Base-by-base conservation (phyloP, 179 eudicot species). In the Vitellaria paradoxa region DNA sequence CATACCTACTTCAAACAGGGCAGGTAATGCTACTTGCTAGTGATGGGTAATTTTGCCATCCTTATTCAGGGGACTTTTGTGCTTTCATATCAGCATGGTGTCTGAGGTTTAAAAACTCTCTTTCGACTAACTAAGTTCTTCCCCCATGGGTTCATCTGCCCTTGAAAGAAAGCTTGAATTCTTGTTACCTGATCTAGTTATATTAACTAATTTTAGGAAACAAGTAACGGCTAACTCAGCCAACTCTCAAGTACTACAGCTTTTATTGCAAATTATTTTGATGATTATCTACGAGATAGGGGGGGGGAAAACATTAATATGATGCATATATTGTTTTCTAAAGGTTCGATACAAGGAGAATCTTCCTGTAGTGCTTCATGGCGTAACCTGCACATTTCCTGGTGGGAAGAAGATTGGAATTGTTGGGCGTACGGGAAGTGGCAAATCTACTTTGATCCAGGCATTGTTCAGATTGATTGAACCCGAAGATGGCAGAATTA, bases 391-490 rank as follows among this genome's bases (percentile, higher is more conserved):
- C 86, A 86, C 72, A 64, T 93, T 96, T 84, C 99, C 98, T 52
- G 99, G 99, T 76, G 99, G 98, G 69, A 89, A 85, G 82, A 96
- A 93, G 86, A 93, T 93, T 73, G 99, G 98, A 69, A 92, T 96
- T 76, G 99, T 96, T 79, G 99, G 99, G 49, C 97, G 99, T 30
- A 96, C 99, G 47, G 99, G 99, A 70, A 96, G 99, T 84, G 99
- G 99, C 8, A 96, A 96, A 86, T 93, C 99, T 56, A 96, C 99
- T 73, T 74, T 96, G 83, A 93, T 96, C 78, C 99, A 96, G 81
- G 94, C 99, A 62, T 78, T 96, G 49, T 96, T 96, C 78, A 92
- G 99, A 76, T 82, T 93, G 90, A 85, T 93, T 79, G 98, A 93
- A 84, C 98, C 99, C 40, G 88, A 75, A 56, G 86, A 91, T 76